Base-by-base conservation (phyloP, 352 stramenopile genomes). In the Thalassiosira livingstoniorum region DNA sequence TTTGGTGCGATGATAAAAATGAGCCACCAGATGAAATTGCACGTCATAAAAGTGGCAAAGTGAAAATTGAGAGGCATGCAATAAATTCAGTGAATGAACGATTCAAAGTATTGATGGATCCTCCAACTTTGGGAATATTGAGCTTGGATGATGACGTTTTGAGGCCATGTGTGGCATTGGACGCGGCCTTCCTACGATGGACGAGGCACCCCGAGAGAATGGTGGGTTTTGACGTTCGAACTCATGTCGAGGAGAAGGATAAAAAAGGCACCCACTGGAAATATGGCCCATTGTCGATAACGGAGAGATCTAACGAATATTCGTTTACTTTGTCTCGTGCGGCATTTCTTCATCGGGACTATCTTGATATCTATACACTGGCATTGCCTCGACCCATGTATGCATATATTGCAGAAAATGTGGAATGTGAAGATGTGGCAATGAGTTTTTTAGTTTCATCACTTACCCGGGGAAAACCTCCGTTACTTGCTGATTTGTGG, bases 381-480 rank as follows among this genome's bases (percentile, higher is more conserved):
- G 61, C 87, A 23, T 42, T 92, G 15, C 86, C 89, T 7, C 35
- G 60, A n/a, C 39, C 66, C 2, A 90, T 95, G 25, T 85, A 91
- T 35, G 51, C 82, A 37, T 82, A 68, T 23, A 78, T 94, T 11
- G 83, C 64, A 15, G 42, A 82, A 23, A 63, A 92, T 70, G 87
- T 92, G 5, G 90, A 95, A 83, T 95, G 89, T 55, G 89, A 95
- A 82, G 91, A 95, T 62, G 88, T 95, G 71, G 89, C 89, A 32
- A 92, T 95, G 87, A 89, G 64, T 39, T 92, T 92, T 63, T 83
- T 91, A 27, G 82, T 95, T 34, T 93, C 88, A 4, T 85, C 85
- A 1, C 51, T 88, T 5, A 94, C 89, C 18, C 54, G 82, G 43
- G 91, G 89, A 3, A 84, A 86, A 62, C 81, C 84, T 21, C 87